phyloP scores from a whole-genome alignment of 495 filamentous ascomycete species.

The Xylaria intraflava region DNA sequence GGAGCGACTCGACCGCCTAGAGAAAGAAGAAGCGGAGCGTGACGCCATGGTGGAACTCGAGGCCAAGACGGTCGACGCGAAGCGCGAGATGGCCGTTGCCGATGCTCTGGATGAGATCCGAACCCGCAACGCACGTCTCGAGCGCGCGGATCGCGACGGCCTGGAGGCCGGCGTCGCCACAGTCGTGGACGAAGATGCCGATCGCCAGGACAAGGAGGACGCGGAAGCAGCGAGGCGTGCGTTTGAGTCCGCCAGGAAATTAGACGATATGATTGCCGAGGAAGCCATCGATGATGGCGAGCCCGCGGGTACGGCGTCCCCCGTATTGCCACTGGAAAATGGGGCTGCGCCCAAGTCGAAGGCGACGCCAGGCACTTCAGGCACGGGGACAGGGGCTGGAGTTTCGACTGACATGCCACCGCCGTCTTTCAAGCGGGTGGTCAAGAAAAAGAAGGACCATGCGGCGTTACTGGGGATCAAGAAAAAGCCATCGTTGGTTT shows the following conservation, averaged over 20 bases:
- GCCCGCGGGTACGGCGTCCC: slow-evolving; percentile 31
- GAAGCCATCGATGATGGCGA: slow-evolving; percentile 40
- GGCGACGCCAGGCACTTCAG: neutral
- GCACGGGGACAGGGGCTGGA: slow-evolving; percentile 7
- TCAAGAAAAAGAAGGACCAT: slow-evolving; percentile 80
- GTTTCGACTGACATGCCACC: slow-evolving; percentile 37
- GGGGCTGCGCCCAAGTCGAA: neutral
- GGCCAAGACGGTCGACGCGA: slow-evolving; percentile 82
- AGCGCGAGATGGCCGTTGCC: slow-evolving; percentile 92
- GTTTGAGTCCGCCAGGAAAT: slow-evolving; percentile 53
- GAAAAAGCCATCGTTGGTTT: slow-evolving; percentile 62
- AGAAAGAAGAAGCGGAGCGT: slow-evolving; percentile 67
- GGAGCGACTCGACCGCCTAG: slow-evolving; percentile 75
- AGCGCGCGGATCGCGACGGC: slow-evolving; percentile 60
- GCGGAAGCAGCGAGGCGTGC: slow-evolving; percentile 77
- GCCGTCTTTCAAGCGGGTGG: slow-evolving; percentile 68
- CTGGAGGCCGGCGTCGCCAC: slow-evolving; percentile 39
- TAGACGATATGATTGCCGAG: slow-evolving; percentile 42
- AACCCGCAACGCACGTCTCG: slow-evolving; percentile 79
- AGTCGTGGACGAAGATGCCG: slow-evolving; percentile 50
- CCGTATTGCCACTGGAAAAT: slow-evolving; percentile 21
- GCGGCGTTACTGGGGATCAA: slow-evolving; percentile 75
- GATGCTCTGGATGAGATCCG: slow-evolving; percentile 95
- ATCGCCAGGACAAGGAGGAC: slow-evolving; percentile 70
- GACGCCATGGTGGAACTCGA: slow-evolving; percentile 89